A percentile compares a stretch with the other conserved stretches of the same genome.
Evolutionary conservation across 176 grass and related monocot species (phyloP).

Genomic region (Bromus sterilis): DNA sequence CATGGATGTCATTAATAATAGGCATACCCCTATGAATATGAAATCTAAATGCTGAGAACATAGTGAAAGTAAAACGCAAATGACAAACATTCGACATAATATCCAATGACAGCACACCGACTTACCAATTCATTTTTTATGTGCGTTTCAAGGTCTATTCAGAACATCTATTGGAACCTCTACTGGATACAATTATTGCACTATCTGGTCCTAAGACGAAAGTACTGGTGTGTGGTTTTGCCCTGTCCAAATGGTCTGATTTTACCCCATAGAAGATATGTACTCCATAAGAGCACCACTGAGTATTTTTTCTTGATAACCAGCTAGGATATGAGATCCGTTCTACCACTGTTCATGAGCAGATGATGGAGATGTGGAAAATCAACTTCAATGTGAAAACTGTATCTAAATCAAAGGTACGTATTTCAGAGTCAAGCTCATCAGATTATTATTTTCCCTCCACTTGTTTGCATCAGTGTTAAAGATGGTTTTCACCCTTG

Average conservation of each 20-base stretch:
- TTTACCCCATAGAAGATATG: not conserved
- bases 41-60: not conserved
- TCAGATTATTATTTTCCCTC: not conserved
- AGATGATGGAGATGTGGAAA: conserved; percentile 93
- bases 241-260: not conserved
- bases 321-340: conserved; percentile 91
- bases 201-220: conserved; percentile 86
- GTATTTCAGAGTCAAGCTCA: not conserved
- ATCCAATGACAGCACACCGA: not conserved
- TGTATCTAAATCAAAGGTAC: conserved; percentile 76
- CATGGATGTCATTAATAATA: not conserved
- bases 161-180: conserved; percentile 71
- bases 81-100: not conserved
- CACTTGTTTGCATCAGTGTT: not conserved
- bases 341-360: conserved; percentile 70
- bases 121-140: not conserved
- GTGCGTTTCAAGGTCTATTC: conserved; percentile 68
- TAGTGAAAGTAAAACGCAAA: not conserved
- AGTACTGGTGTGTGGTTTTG: conserved; percentile 37
- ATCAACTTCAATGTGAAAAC: conserved; percentile 68
- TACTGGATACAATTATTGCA: conserved; percentile 76
- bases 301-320: not conserved
- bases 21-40: not conserved
- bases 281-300: not conserved
- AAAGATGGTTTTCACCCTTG: not conserved